These are phyloP conservation scores for Taphrina sp. DNA, from an alignment of 1,139 yeast species.

Conservation along the genomic window DNA sequence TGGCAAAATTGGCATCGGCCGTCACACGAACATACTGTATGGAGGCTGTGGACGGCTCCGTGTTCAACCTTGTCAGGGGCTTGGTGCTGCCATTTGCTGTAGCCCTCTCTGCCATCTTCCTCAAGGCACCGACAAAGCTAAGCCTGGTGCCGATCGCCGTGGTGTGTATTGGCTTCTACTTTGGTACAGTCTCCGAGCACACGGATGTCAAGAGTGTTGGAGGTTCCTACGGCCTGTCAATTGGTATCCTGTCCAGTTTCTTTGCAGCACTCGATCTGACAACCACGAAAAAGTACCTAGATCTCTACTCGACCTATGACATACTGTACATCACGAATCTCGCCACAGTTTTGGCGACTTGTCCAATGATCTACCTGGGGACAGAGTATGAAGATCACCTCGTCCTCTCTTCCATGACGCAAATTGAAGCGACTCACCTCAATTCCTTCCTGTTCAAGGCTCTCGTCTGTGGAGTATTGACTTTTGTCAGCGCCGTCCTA, in stretches of 20 bases:
- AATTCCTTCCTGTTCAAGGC: constrained; percentile 27
- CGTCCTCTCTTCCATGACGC: constrained; percentile 15
- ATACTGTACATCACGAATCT: constrained; percentile 27
- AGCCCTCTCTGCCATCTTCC: constrained; percentile 26
- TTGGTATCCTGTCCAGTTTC: constrained; percentile 34
- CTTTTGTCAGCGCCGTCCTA: constrained; percentile 26
- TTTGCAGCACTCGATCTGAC: constrained; percentile 33
- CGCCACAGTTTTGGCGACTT: constrained; percentile 11
- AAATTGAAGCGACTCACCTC: constrained; percentile 4
- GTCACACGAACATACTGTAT: constrained; percentile 33
- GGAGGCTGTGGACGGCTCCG: constrained; percentile 34
- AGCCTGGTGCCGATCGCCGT: constrained; percentile 25
- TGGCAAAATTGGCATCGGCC: constrained; percentile 16
- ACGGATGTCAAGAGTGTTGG: constrained; percentile 15
- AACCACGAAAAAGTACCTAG: constrained; percentile 29
- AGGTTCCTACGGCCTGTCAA: constrained; percentile 22
- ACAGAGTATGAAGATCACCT: constrained; percentile 30
- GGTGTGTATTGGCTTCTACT: constrained; percentile 33
- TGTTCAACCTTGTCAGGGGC: constrained; percentile 34
- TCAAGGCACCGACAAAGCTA: constrained; percentile 25
- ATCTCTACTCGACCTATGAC: constrained; percentile 7
- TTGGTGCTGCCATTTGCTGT: constrained; percentile 34
- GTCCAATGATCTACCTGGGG: constrained; percentile 28
- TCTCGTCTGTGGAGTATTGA: constrained; percentile 15
- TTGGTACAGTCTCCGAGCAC: constrained; percentile 31